Evolutionary conservation across 441 rosid genomes (phyloP), one percentile per base, ranked within the genome.

Genomic region (Capsella rubella): DNA sequence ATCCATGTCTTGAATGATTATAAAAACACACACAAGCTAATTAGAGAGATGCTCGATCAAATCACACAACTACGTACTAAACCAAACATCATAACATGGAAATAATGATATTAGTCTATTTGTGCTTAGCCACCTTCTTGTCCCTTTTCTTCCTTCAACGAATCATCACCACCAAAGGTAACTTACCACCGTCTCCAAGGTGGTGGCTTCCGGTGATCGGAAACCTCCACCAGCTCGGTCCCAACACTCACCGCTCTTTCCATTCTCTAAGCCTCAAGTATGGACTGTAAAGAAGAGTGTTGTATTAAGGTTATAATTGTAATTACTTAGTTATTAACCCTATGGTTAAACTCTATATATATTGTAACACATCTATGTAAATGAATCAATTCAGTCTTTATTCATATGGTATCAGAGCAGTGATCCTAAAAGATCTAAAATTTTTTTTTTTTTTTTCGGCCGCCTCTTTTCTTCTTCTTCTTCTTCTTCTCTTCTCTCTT

Each of bases 201-300:
- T 46, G 58, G 52, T 65, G 69, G 46, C 80, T 84, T 43, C 83
- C 86, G 11, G 46, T 86, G 34, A 46, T 86, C 1, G 87, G 87
- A 29, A 82, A 86, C 82, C 76, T 86, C 45, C 84, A 80, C 66
- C 78, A 75, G 56, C 16, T 82, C 10, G 81, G 82, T 3, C 5
- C 10, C 9, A 31, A 69, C 12, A 81, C 83, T 29, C 86, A 84
- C 65, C 82, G 77, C 15, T 76, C 86, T n/a, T 84, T 84, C 15
- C 49, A 29, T 2, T 5, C 71, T 32, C 52, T 82, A 6, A 69
- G 87, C 45, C 79, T 69, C 35, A 49, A 42, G 14, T 64, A 78
- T 49, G 90, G 90, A 46, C 85, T n/a, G n/a, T n/a, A n/a, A n/a
- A n/a, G n/a, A n/a, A n/a, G n/a, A n/a, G n/a, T n/a, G n/a, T n/a